Conservation (phyloP, 805 yeast species). For the Metschnikowia gruessii region DNA sequence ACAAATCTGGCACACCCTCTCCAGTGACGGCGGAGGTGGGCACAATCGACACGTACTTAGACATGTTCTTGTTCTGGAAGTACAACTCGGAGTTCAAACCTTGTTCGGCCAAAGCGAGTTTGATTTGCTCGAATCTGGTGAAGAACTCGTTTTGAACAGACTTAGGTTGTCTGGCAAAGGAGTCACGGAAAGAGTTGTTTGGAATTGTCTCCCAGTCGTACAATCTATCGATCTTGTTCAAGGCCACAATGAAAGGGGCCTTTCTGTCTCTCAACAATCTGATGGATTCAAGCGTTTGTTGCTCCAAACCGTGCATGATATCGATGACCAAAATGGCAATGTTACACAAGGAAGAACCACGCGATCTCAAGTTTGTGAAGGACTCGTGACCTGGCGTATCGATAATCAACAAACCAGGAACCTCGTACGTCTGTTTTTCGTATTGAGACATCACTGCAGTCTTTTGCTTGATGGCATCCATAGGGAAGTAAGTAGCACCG, state of each 20-base stretch:
- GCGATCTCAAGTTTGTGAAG: conserved; percentile 92
- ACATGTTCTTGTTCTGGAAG: conserved; percentile 89
- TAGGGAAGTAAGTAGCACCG: conserved; percentile 99
- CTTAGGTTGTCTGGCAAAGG: conserved; percentile 74
- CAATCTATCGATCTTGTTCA: conserved; percentile 95
- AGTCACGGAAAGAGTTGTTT: conserved; percentile 94
- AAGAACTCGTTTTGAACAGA: conserved; percentile 92
- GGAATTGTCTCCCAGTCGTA: conserved; percentile 92
- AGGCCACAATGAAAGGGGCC: conserved; percentile 96
- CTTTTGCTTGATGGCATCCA: conserved; percentile 86
- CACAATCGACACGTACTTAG: conserved; percentile 91
- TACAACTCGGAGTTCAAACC: conserved; percentile 97
- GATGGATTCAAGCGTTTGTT: conserved; percentile 93
- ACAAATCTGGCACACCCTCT: conserved; percentile 99
- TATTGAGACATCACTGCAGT: conserved; percentile 86
- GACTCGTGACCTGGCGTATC: conserved; percentile 99
- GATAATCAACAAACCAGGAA: conserved; percentile 93
- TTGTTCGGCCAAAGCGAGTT: conserved; percentile 92
- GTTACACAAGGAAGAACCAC: conserved; percentile 99
- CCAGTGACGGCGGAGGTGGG: conserved; percentile 99
- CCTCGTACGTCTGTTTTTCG: conserved; percentile 84
- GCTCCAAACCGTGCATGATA: conserved; percentile 99
- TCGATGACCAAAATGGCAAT: conserved; percentile 98
- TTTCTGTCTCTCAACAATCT: conserved; percentile 90
- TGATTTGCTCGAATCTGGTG: conserved; percentile 78